Percentiles rank a stretch among this genome's conserved stretches.
Evolutionary conservation across 177 flowering plant genomes (phyloP).

Genomic region (Vitis hybrid): DNA sequence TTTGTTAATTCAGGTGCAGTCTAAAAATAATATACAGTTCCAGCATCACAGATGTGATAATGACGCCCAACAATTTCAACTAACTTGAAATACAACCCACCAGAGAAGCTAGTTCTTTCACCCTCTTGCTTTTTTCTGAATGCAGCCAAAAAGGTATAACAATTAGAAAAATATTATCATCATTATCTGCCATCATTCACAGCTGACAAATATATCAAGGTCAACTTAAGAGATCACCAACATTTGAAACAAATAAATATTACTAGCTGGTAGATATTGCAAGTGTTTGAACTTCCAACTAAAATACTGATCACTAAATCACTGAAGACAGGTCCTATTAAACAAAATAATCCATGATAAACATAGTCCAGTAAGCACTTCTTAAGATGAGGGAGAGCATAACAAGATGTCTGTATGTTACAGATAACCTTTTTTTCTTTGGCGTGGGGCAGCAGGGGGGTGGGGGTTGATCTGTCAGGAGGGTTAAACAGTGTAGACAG

Average conservation of each 20-base stretch:
- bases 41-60: too few species aligned
- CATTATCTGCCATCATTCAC: neutral
- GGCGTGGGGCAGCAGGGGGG: too few species aligned
- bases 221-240: neutral
- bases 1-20: too few species aligned
- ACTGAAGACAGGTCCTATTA: neutral
- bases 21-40: too few species aligned
- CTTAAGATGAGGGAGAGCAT: neutral
- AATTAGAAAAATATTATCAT: neutral
- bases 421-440: too few species aligned
- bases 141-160: neutral
- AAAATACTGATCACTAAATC: neutral
- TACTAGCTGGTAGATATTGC: neutral
- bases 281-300: neutral
- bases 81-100: too few species aligned
- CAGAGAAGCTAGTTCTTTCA: neutral
- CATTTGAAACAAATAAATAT: neutral
- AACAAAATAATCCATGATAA: neutral
- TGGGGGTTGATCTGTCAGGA: too few species aligned
- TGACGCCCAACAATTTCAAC: too few species aligned
- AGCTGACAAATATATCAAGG: neutral
- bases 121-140: neutral
- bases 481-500: neutral
- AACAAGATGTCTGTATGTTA: neutral
- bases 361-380: neutral